Percentiles rank a stretch among this genome's conserved stretches.
Conservation (phyloP, 352 stramenopile species). For the Sclerospora graminicola region DNA sequence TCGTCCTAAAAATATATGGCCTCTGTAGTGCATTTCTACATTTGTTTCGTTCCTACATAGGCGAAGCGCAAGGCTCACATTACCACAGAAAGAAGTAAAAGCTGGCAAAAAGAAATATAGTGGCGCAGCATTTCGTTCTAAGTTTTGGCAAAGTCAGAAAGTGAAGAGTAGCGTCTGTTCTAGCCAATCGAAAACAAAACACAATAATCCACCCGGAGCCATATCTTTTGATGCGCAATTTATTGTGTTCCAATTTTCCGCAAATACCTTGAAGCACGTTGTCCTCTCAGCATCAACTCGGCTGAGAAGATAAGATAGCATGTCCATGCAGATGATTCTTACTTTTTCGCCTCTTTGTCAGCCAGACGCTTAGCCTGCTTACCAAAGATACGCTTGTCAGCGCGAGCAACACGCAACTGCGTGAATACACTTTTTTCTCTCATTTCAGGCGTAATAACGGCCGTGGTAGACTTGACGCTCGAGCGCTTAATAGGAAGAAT, state of each 20-base stretch:
- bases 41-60: too few relatives aligned
- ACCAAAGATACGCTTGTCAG: conserved; percentile 78
- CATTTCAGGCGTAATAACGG: conserved; percentile 81
- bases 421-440: conserved; percentile 78
- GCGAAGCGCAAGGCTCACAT: too few relatives aligned
- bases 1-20: too few relatives aligned
- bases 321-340: conserved; percentile 44
- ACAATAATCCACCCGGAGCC: not conserved
- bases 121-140: not conserved
- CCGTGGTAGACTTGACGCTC: conserved; percentile 64
- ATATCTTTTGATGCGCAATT: conserved; percentile 27
- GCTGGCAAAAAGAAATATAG: too few relatives aligned
- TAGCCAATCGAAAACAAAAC: not conserved
- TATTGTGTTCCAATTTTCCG: conserved; percentile 64
- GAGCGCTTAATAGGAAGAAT: conserved; percentile 75
- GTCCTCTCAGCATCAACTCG: conserved; percentile 3
- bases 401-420: conserved; percentile 74
- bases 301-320: conserved; percentile 9
- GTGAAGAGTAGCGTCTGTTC: not conserved
- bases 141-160: not conserved
- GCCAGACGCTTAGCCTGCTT: conserved; percentile 86
- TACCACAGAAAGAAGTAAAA: too few relatives aligned
- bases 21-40: too few relatives aligned
- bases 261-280: conserved; percentile 29
- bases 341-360: conserved; percentile 73